Percentiles rank a stretch among this genome's conserved stretches.
phyloP scores from a whole-genome alignment of 1,139 yeast genomes.

The Geotrichum histeridarum region DNA sequence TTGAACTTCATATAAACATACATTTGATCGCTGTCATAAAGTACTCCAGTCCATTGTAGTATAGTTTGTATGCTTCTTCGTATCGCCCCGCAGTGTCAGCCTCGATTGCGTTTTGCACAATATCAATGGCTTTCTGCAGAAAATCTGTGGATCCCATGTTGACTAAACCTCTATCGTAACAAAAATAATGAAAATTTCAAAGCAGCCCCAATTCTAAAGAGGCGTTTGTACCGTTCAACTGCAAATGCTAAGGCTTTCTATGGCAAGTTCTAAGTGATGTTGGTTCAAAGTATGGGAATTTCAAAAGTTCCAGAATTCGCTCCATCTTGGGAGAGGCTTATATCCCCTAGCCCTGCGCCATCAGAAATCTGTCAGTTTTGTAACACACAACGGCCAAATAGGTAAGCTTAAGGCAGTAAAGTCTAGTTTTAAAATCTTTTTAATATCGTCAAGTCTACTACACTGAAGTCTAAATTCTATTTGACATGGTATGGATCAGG shows the following conservation, averaged over 20 bases:
- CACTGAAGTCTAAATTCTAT: too few relatives aligned
- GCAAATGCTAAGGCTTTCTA: background rate
- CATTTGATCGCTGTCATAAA: conserved; percentile 90
- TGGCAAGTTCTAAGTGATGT: background rate
- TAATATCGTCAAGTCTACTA: too few relatives aligned
- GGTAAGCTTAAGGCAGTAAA: too few relatives aligned
- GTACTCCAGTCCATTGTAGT: conserved; percentile 90
- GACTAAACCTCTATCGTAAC: background rate
- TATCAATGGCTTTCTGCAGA: conserved; percentile 84
- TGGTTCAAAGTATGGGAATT: too few relatives aligned
- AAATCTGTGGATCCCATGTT: conserved; percentile 67
- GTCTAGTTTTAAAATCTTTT: too few relatives aligned
- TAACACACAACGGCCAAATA: too few relatives aligned
- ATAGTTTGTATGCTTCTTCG: conserved; percentile 90
- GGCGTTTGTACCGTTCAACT: background rate
- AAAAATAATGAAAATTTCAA: background rate
- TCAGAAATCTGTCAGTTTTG: too few relatives aligned
- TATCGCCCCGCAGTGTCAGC: conserved; percentile 88
- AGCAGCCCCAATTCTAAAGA: background rate
- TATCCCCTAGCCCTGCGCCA: too few relatives aligned
- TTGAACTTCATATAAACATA: conserved; percentile 22
- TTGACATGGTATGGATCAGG: background rate
- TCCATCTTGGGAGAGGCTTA: too few relatives aligned
- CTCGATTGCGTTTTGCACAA: conserved; percentile 93
- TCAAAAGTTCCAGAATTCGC: too few relatives aligned